Percentiles rank a stretch among this genome's conserved stretches.
Evolutionary conservation across 345 rosid genomes (phyloP).

Genomic region (Noccaea caerulescens): DNA sequence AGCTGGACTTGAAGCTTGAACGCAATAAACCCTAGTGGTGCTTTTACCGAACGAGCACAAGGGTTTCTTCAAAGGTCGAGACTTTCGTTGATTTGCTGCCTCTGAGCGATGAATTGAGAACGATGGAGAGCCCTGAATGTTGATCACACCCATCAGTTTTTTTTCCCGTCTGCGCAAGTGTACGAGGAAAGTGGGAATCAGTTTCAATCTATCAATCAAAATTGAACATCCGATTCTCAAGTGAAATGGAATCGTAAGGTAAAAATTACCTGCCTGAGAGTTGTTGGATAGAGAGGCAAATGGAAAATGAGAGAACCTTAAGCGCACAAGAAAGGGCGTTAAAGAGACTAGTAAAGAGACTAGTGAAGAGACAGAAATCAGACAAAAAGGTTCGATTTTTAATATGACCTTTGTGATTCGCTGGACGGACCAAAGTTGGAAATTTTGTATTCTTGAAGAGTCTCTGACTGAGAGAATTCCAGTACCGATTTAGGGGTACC

Average conservation of each 20-base stretch:
- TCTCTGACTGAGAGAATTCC: neutral
- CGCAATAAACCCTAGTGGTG: constrained; percentile 37
- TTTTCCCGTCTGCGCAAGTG: constrained; percentile 15
- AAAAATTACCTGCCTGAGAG: constrained; percentile 4
- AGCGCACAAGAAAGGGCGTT: neutral
- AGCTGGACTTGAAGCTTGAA: constrained; percentile 54
- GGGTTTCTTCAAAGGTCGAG: constrained; percentile 31
- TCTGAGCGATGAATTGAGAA: constrained; percentile 45
- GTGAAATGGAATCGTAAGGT: neutral
- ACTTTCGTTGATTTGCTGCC: constrained; percentile 29
- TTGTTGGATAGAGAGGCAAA: neutral
- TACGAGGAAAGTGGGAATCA: neutral
- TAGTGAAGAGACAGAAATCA: neutral
- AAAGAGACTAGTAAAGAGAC: neutral
- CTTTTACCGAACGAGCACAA: neutral
- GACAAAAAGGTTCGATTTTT: constrained; percentile 31
- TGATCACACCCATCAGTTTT: constrained; percentile 60
- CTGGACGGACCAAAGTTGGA: constrained; percentile 13
- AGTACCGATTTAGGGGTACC: neutral
- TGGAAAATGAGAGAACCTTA: constrained; percentile 17
- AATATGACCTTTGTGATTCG: constrained; percentile 16
- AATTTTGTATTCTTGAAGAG: neutral
- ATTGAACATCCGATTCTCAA: neutral
- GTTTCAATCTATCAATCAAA: neutral
- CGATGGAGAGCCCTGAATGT: constrained; percentile 47